Base-by-base conservation (phyloP, 2,329 filamentous ascomycete genomes). In the Fusarium anthophilum region DNA sequence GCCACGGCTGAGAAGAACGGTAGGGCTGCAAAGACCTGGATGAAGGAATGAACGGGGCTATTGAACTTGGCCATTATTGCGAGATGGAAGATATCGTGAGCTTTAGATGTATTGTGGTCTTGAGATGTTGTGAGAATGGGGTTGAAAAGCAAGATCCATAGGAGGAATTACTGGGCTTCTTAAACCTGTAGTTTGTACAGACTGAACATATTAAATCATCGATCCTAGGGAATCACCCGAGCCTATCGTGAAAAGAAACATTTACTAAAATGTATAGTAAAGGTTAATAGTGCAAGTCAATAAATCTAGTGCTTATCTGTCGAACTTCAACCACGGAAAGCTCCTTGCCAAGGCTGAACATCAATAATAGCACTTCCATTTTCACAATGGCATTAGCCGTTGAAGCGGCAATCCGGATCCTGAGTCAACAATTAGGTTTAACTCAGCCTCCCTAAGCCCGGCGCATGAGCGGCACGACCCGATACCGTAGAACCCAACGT, bases 131-230 rank as follows among this genome's bases (percentile, higher is more conserved):
- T 47, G 26, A 47, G 11, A 6, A 5, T 15, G 12, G 13, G 3
- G 24, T 8, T 28, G 12, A 5, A 47, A 5, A 47, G 13, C 3
- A 0, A 47, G 45, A 28, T 28, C 3, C 6, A 11, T 28, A 3
- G 0, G 8, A 4, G 18, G 20, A 47, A 28, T 28, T 47, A 2
- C 18, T 47, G 26, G 10, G 6, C 18, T 15, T 47, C 26, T 28
- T 47, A 22, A 22, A 28, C 10, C 45, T 47, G 13, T 15, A 22
- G 6, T 15, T 3, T 47, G 13, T 22, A 8, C 4, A 47, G 18
- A 11, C 18, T 22, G 28, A 14, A 28, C 8, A 5, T 2, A 22
- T 22, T 22, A 6, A 22, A 15, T 28, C 11, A 11, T 6, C 2
- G 6, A 15, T 15, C 5, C 5, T 22, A 0, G 8, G 45, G 45